Conservation (phyloP, 2,329 filamentous ascomycete genomes). For the Trichophyton mentagrophytes region DNA sequence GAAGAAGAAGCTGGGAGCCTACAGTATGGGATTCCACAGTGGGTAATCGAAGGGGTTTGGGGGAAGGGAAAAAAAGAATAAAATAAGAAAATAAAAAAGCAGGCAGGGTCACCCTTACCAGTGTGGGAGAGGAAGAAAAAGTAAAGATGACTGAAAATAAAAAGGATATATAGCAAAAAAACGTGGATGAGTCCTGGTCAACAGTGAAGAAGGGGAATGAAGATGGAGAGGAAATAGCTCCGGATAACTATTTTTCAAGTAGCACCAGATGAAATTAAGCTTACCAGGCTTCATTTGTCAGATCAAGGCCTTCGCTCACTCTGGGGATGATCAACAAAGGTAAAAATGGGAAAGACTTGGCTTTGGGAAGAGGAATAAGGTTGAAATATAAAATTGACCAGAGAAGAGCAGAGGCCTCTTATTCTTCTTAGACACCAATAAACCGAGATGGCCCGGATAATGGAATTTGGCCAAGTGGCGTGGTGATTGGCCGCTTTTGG, state of each 20-base stretch:
- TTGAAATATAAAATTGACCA: not conserved
- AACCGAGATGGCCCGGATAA: constrained; percentile 5
- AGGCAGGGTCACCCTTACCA: constrained; percentile 4
- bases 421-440: not conserved
- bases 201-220: not conserved
- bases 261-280: constrained; percentile 16
- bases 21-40: not conserved
- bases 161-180: constrained; percentile 1
- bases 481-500: constrained; percentile 10
- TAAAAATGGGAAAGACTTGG: constrained; percentile 8
- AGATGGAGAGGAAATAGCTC: not conserved
- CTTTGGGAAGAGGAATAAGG: constrained; percentile 1
- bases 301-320: constrained; percentile 3
- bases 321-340: constrained; percentile 4
- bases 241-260: constrained; percentile 10
- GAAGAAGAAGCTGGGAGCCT: not conserved
- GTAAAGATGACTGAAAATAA: constrained; percentile 3
- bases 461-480: constrained; percentile 6
- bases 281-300: constrained; percentile 19
- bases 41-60: not conserved
- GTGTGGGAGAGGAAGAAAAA: not conserved
- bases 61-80: not conserved
- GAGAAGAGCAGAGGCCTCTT: not conserved
- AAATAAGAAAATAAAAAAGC: not conserved
- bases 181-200: constrained; percentile 9